These are phyloP conservation scores for Jaapia argillacea DNA, from an alignment of 768 basidiomycete species.

Conservation along the genomic window DNA sequence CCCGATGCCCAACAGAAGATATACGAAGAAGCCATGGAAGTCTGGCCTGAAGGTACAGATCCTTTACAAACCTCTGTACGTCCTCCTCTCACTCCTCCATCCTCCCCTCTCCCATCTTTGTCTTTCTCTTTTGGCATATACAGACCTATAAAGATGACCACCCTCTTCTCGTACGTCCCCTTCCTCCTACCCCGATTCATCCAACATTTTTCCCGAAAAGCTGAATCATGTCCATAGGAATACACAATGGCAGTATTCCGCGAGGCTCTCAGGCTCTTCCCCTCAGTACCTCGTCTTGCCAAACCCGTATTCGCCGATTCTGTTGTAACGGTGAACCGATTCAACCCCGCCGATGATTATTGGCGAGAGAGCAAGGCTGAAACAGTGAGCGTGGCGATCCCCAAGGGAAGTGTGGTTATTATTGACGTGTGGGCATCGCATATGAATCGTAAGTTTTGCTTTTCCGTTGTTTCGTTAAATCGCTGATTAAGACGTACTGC, in stretches of 20 bases:
- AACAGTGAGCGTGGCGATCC: conserved; percentile 12
- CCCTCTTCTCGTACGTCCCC: conserved; percentile 12
- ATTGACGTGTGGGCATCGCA: conserved; percentile 16
- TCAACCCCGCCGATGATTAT: conserved; percentile 15
- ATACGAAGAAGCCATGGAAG: conserved; percentile 20
- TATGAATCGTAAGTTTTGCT: conserved; percentile 20
- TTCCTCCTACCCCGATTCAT: conserved; percentile 12
- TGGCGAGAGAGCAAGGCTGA: conserved; percentile 13
- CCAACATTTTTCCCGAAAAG: background rate
- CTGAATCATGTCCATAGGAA: background rate
- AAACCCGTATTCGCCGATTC: background rate
- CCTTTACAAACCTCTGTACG: conserved; percentile 15
- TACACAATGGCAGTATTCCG: conserved; percentile 14
- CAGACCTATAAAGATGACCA: conserved; percentile 22
- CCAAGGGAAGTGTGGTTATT: conserved; percentile 10
- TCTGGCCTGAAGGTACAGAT: conserved; percentile 13
- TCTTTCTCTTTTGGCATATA: background rate
- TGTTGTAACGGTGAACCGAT: conserved; percentile 4
- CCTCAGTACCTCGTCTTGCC: conserved; percentile 14
- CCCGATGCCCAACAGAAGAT: conserved; percentile 29
- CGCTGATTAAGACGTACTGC: background rate
- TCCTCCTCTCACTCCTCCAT: too few species aligned
- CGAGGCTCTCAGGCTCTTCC: conserved; percentile 22
- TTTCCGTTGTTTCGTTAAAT: background rate
- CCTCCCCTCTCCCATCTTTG: background rate